These are phyloP conservation scores for Penicillium coprophilum DNA, from an alignment of 495 filamentous ascomycete genomes.

Conservation along the genomic window DNA sequence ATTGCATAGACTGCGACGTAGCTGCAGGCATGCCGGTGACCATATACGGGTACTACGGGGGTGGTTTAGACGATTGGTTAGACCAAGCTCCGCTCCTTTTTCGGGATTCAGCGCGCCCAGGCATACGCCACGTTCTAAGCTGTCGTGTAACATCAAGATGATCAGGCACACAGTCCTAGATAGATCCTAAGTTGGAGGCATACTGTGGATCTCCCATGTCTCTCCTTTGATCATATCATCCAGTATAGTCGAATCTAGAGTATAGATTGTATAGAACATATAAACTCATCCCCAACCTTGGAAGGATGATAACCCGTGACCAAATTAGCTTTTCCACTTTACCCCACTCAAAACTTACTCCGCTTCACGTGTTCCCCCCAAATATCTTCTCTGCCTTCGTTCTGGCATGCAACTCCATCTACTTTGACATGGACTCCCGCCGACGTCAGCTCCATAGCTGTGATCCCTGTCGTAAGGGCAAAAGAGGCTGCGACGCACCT, in stretches of 20 bases:
- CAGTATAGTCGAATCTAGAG: no score
- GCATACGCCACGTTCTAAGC: background rate
- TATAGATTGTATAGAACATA: no score
- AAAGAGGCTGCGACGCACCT: conserved; percentile 43
- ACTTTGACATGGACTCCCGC: conserved; percentile 12
- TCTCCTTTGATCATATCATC: no score
- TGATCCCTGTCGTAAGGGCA: conserved; percentile 48
- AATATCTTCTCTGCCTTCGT: background rate
- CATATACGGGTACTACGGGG: background rate
- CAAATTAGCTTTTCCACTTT: background rate
- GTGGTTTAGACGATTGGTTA: background rate
- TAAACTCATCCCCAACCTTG: no score
- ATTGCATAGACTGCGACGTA: background rate
- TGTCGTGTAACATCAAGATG: background rate
- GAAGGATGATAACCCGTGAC: no score
- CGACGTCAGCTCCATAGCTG: conserved; percentile 43
- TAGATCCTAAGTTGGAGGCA: background rate
- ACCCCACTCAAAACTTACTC: conserved; percentile 3
- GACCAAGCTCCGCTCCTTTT: background rate
- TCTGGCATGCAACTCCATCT: background rate
- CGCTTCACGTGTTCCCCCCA: conserved; percentile 3
- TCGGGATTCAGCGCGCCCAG: background rate
- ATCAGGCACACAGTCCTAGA: background rate
- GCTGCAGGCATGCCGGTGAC: background rate
- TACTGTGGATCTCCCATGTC: no score